phyloP scores from a whole-genome alignment of 345 rosid genomes.

The Garcia nutans region DNA sequence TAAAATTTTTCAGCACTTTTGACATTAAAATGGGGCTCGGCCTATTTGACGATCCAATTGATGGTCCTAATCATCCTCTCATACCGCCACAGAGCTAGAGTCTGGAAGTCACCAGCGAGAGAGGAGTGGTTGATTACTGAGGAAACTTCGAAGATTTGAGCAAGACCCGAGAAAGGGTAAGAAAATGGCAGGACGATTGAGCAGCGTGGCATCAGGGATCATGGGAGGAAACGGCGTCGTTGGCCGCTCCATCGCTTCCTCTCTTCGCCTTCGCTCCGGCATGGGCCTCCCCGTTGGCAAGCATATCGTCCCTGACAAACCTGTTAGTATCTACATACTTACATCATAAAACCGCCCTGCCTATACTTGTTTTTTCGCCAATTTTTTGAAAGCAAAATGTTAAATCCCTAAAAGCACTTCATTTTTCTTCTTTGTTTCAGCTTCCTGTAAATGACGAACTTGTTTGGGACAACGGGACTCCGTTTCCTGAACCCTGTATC shows the following conservation, averaged over 20 bases:
- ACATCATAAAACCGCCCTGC: neutral
- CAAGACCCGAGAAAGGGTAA: neutral
- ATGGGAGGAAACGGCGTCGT: slow-evolving; percentile 88
- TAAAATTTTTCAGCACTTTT: too few relatives aligned
- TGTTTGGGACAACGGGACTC: slow-evolving; percentile 90
- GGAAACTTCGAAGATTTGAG: neutral
- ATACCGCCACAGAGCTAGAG: neutral
- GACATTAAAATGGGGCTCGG: too few relatives aligned
- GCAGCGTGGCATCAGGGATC: slow-evolving; percentile 70
- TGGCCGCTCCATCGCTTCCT: slow-evolving; percentile 65
- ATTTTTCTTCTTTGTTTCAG: slow-evolving; percentile 30
- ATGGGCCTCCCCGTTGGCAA: slow-evolving; percentile 96
- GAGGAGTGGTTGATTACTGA: neutral
- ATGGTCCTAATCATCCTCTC: neutral
- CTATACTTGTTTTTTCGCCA: neutral
- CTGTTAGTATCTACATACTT: slow-evolving; percentile 43
- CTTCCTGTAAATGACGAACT: slow-evolving; percentile 87
- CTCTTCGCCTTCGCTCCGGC: slow-evolving; percentile 85
- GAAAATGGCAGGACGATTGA: slow-evolving; percentile 73
- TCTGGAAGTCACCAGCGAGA: neutral
- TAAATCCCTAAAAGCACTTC: slow-evolving; percentile 3
- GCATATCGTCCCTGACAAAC: slow-evolving; percentile 93
- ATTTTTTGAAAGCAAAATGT: neutral
- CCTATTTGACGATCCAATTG: neutral
- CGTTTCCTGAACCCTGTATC: slow-evolving; percentile 88